Base-by-base conservation (phyloP, 2,329 filamentous ascomycete species). In the Onygena corvina region DNA sequence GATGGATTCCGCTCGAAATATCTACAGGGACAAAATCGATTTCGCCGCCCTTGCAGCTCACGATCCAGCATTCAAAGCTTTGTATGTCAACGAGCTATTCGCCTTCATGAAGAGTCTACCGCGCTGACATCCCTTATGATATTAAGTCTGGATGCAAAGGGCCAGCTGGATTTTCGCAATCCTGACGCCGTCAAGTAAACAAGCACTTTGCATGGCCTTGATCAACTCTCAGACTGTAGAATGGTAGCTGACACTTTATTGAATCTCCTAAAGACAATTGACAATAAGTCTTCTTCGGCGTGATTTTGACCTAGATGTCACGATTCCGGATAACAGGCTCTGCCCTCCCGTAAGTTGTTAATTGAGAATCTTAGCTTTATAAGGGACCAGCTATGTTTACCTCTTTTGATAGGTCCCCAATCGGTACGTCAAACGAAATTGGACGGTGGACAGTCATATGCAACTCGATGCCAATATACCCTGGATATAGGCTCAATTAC, bases 121-220 rank as follows among this genome's bases (percentile, higher is more conserved):
- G 8, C 14, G 27, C 33, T 21, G 18, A 47, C 38, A n/a, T 31
- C 4, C 12, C 36, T 38, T 31, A 34, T 21, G n/a, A 38, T 18
- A 12, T 18, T 2, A 54, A 77, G 74, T 50, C 59, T 78, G 27
- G 76, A 72, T 57, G 54, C 65, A 46, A 76, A 76, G 52, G 73
- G 72, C 6, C 78, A 82, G 55, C 71, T 94, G 21, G 80, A 95
- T 67, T 96, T 96, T 59, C 81, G 79, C 47, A 76, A 94, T 59
- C 83, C 89, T 3, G 69, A 74, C 46, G 79, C 86, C 18, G 78
- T 94, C 6, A 77, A 84, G 77, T 88, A 81, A 57, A 61, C 12
- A 12, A 23, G 11, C 23, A 9, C 23, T 18, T 38, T 12, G 18
- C 9, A 20, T 8, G 9, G 2, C 16, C 25, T 12, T 40, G 18